These are phyloP conservation scores for Amanita inopinata DNA, from an alignment of 768 basidiomycete species.

Conservation along the genomic window DNA sequence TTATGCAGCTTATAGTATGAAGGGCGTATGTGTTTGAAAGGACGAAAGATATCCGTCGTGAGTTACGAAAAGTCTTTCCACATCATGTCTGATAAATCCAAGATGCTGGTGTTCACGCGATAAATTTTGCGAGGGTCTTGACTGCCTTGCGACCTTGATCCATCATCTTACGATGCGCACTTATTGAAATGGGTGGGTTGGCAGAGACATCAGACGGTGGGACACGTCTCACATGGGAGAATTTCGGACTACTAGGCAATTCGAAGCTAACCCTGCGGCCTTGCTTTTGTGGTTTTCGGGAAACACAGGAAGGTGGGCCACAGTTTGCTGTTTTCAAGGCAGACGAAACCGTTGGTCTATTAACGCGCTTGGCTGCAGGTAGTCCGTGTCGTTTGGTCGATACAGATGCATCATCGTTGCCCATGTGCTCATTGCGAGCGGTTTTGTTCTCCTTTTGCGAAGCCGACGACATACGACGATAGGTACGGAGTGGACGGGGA, in stretches of 20 bases:
- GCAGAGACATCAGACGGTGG: not conserved
- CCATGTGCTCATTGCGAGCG: not conserved
- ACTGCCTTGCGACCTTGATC: slow-evolving; percentile 5
- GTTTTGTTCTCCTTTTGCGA: not conserved
- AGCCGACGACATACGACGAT: not conserved
- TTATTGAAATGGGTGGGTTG: not conserved
- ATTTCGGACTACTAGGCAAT: not conserved
- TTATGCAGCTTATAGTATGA: too few species aligned
- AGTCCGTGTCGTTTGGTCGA: not conserved
- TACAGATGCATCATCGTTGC: not conserved
- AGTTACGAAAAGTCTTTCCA: too few species aligned
- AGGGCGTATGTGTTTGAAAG: too few species aligned
- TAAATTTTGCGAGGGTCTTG: not conserved
- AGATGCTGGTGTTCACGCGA: too few species aligned
- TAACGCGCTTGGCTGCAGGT: not conserved
- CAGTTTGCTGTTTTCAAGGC: not conserved
- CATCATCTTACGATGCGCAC: not conserved
- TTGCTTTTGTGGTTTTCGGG: not conserved
- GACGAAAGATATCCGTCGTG: too few species aligned
- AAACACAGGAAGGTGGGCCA: not conserved
- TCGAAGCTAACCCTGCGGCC: not conserved
- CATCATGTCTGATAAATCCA: too few species aligned
- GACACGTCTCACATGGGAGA: not conserved
- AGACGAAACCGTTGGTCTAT: slow-evolving; percentile 5
- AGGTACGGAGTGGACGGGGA: not conserved